Base-by-base conservation (phyloP, 257 asterid species). In the Salvia rosmarinus region DNA sequence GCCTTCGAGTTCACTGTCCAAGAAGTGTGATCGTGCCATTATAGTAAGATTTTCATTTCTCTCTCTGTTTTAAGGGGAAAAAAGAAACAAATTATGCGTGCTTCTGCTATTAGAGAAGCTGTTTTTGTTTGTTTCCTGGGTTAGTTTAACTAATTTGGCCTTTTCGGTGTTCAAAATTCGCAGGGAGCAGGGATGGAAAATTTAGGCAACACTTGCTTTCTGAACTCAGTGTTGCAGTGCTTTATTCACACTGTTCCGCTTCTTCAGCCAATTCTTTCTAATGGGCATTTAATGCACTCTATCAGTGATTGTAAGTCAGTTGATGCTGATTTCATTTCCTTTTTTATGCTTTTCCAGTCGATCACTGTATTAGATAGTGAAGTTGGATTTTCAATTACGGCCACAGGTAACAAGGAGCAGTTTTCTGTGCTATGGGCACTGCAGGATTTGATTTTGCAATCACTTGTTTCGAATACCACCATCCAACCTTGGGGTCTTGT, bases 181-280 rank as follows among this genome's bases (percentile, higher is more conserved):
- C 79, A 94, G 99, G 97, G 99, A 46, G 89, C 96, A 17, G 99
- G 97, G n/a, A 72, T 94, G 69, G 81, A 64, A 21, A 94, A 91
- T 83, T 76, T 94, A 35, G 99, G 99, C 21, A 94, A 94, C 64
- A 91, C 99, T 5, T 94, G 99, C 87, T 94, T 89, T 71, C 78
- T 94, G 52, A 94, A 94, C 59, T 79, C 96, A 0, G 86, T 94
- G 46, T 74, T 94, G 85, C 99, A 94, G 75, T 94, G 97, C 78
- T 86, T 91, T 77, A 79, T 86, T 55, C 91, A 94, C 77, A 85
- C 95, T 0, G 96, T 91, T n/a, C 91, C 96, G 3, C 85, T 94
- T 61, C 85, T 94, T 74, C 79, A 78, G 17, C 87, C 91, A 37
- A 52, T 94, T 67, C 59, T 79, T 51, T 78, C 73, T 0, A 71